Conservation (phyloP, 2,329 filamentous ascomycete species). For the Fusarium chaquense region DNA sequence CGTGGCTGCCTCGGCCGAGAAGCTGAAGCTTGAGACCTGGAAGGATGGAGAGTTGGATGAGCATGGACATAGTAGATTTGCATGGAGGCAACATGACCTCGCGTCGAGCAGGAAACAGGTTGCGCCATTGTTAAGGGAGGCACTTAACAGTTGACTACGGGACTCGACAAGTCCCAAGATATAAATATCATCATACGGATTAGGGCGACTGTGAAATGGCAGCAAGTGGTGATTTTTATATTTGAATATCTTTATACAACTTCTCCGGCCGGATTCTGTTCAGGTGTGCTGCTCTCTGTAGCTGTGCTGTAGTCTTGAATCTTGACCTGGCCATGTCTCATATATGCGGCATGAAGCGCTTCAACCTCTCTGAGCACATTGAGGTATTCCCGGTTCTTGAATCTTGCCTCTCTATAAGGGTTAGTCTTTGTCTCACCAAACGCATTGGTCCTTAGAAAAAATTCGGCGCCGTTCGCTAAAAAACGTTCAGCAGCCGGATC, state of each 20-base stretch:
- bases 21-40: slow-evolving; percentile 70
- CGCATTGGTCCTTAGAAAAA: not conserved
- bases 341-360: slow-evolving; percentile 18
- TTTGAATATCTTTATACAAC: not conserved
- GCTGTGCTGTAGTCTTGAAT: too few relatives aligned
- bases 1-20: slow-evolving; percentile 55
- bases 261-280: too few relatives aligned
- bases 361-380: slow-evolving; percentile 51
- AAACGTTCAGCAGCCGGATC: slow-evolving; percentile 60
- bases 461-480: not conserved
- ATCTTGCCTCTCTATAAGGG: slow-evolving; percentile 25
- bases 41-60: slow-evolving; percentile 60
- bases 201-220: too few relatives aligned
- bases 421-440: not conserved
- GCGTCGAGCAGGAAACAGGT: slow-evolving; percentile 76
- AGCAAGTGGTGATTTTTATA: not conserved
- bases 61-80: slow-evolving; percentile 62
- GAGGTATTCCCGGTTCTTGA: slow-evolving; percentile 51
- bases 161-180: slow-evolving; percentile 16
- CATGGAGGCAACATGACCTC: slow-evolving; percentile 75
- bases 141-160: slow-evolving; percentile 54
- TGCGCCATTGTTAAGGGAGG: slow-evolving; percentile 72
- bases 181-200: not conserved
- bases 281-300: too few relatives aligned
- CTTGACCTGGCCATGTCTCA: not conserved